Evolutionary conservation across 345 rosid species (phyloP), one percentile per base, ranked within the genome.

Genomic region (Gossypium arboreum): DNA sequence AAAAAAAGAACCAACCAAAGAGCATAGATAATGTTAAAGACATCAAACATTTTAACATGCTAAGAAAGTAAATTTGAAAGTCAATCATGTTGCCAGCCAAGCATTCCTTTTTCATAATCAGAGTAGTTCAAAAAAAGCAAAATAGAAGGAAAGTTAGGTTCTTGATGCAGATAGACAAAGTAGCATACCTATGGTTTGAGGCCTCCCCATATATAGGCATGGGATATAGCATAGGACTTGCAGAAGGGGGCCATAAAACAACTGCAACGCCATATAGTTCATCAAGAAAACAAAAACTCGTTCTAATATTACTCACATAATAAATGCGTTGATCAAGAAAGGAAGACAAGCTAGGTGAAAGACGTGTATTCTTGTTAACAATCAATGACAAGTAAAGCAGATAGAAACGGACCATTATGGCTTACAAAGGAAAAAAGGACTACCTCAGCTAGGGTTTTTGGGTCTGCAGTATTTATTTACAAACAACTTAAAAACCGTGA

Each of bases 171-270:
- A 56, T 61, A 61, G 47, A 59, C 60, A 64, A 81, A 75, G 60
- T 47, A 70, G 79, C 77, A 75, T 81, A 91, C 98, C 97, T 91
- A 82, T 93, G 98, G 72, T 94, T 92, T 79, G 98, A 92, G 66
- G 98, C 97, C 84, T 95, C 98, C 68, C 98, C 96, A 52, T 87
- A 86, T 76, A 95, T 66, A 72, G 97, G 93, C 97, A 89, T 88
- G 10, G 93, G 98, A 80, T 93, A 95, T 79, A 92, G 80, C 75
- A 82, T 80, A 61, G 97, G 91, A 81, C 89, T 89, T 60, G 97
- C 93, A 52, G 90, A 91, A 79, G 99, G 98, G 51, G 97, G 90
- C 94, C 98, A 95, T 75, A 90, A 77, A 72, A 85, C 83, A 85
- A 95, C 99, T 90, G 91, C 80, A 77, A 77, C 13, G 51, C 57